These are phyloP conservation scores for Saccharomyces paradoxus DNA, from an alignment of 805 yeast species.

Conservation along the genomic window DNA sequence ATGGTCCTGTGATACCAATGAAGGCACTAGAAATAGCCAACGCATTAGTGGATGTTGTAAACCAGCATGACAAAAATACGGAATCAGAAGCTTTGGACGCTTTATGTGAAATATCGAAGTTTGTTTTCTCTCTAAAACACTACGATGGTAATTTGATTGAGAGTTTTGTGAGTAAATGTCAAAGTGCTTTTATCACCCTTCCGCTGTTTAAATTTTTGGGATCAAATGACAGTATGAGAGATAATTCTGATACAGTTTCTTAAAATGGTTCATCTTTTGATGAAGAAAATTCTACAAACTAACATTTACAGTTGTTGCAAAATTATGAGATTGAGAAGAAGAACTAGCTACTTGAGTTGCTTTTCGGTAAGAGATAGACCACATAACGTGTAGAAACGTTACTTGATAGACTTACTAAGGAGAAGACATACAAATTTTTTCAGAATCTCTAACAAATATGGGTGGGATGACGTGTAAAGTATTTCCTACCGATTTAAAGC, in stretches of 20 bases:
- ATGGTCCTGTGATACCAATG: neutral
- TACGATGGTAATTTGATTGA: neutral
- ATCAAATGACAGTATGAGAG: neutral
- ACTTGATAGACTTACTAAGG: no score
- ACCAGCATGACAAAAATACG: neutral
- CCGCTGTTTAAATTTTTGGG: neutral
- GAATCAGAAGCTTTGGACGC: neutral
- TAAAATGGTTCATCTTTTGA: constrained; percentile 43
- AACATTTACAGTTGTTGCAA: no score
- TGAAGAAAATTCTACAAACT: no score
- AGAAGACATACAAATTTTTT: no score
- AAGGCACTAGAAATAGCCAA: neutral
- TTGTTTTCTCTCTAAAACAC: neutral
- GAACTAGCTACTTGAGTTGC: no score
- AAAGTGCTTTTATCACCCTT: neutral
- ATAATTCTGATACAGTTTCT: neutral
- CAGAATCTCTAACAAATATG: no score
- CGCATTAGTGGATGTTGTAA: neutral
- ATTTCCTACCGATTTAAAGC: constrained; percentile 37
- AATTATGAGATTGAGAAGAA: no score
- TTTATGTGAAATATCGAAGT: neutral
- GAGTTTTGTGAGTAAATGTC: neutral
- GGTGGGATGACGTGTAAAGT: no score
- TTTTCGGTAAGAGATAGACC: no score
- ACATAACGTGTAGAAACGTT: no score